Percentiles rank a stretch among this genome's conserved stretches.
phyloP scores from a whole-genome alignment of 805 yeast genomes.

The Wickerhamia fluorescens region DNA sequence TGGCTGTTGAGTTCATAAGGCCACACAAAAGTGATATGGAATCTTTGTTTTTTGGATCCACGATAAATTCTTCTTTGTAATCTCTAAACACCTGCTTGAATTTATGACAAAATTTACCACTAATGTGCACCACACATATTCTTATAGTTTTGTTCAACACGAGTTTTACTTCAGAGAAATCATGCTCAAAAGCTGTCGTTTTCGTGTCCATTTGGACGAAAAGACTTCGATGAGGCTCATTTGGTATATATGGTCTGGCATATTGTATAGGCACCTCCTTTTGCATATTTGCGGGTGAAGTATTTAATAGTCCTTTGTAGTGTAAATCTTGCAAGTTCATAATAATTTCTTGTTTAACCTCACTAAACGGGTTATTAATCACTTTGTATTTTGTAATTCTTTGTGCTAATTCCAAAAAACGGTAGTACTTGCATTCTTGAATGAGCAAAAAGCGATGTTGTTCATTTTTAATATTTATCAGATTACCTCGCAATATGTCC shows the following conservation, averaged over 20 bases:
- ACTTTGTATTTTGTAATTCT: conserved; percentile 48
- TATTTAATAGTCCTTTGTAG: conserved; percentile 25
- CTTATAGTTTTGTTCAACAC: conserved; percentile 21
- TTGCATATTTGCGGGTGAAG: conserved; percentile 10
- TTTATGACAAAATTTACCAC: conserved; percentile 16
- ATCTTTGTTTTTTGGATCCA: conserved; percentile 16
- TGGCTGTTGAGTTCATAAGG: conserved; percentile 19
- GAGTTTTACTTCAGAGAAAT: conserved; percentile 25
- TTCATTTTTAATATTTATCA: conserved; percentile 41
- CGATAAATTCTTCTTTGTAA: conserved; percentile 10
- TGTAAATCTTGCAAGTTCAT: conserved; percentile 42
- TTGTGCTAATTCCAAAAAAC: conserved; percentile 72
- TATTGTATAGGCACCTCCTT: conserved; percentile 21
- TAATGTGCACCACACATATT: conserved; percentile 19
- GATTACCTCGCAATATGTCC: conserved; percentile 48
- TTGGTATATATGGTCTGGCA: conserved; percentile 24
- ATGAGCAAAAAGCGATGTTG: conserved; percentile 50
- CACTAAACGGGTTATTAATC: conserved; percentile 42
- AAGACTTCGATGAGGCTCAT: conserved; percentile 26
- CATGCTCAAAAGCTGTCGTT: conserved; percentile 4
- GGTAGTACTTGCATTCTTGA: conserved; percentile 69
- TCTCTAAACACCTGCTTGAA: conserved; percentile 19
- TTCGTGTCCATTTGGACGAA: conserved; percentile 28
- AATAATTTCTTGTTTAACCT: conserved; percentile 48
- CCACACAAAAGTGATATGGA: too few relatives aligned